Evolutionary conservation across 1,284 basidiomycete genomes (phyloP).

Genomic region (Cerioporus squamosus): DNA sequence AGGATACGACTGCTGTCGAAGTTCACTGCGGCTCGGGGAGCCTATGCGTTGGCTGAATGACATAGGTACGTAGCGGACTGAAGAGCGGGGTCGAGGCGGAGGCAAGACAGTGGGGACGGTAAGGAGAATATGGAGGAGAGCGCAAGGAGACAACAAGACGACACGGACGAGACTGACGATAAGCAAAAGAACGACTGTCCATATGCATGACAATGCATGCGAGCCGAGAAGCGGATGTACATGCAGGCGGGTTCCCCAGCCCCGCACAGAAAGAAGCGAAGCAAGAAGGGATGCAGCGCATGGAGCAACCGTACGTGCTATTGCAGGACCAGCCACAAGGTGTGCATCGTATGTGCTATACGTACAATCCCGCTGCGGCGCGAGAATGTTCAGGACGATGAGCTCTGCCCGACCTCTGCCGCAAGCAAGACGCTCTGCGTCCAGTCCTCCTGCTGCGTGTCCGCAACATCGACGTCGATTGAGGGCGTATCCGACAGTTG

Average conservation of each 20-base stretch:
- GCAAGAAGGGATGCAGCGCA: conserved; percentile 4
- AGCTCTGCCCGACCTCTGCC: conserved; percentile 40
- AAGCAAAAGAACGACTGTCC: conserved; percentile 21
- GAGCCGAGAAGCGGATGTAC: background rate
- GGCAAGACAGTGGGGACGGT: background rate
- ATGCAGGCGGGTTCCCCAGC: conserved; percentile 6
- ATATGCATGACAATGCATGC: conserved; percentile 3
- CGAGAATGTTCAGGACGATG: conserved; percentile 1
- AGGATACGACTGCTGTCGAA: too few species aligned
- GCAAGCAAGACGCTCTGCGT: conserved; percentile 61
- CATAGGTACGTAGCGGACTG: background rate
- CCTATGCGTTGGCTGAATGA: background rate
- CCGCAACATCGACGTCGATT: conserved; percentile 36
- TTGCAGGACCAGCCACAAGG: conserved; percentile 23
- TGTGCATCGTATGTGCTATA: conserved; percentile 2
- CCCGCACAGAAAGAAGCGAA: conserved; percentile 7
- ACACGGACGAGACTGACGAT: conserved; percentile 5
- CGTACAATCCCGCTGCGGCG: conserved; percentile 6
- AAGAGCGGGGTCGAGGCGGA: too few species aligned
- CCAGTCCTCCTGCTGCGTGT: conserved; percentile 57
- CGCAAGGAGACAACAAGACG: conserved; percentile 16
- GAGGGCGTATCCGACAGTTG: conserved; percentile 32
- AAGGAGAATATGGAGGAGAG: conserved; percentile 4
- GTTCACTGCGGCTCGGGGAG: background rate
- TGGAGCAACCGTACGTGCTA: background rate